These are phyloP conservation scores for Zygotorulaspora florentina DNA, from an alignment of 805 yeast genomes.

Conservation along the genomic window DNA sequence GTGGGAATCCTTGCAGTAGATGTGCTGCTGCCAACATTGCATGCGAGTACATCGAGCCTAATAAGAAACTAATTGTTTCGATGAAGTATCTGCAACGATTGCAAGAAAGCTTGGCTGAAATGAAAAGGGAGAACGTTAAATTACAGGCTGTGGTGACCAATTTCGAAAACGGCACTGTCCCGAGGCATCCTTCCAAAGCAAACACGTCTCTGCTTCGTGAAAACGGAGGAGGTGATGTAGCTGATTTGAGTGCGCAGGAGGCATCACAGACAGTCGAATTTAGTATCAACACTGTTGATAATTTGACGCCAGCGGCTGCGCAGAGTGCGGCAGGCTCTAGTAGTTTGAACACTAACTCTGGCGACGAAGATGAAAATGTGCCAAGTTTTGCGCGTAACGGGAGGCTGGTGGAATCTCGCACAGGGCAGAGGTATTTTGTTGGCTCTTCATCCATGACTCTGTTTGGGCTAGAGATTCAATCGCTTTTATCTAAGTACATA, in stretches of 20 bases:
- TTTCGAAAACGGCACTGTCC: background rate
- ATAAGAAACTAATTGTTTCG: slow-evolving; percentile 67
- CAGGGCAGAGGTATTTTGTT: slow-evolving; percentile 71
- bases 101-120: slow-evolving; percentile 61
- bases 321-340: background rate
- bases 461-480: slow-evolving; percentile 73
- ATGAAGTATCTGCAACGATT: slow-evolving; percentile 62
- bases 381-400: slow-evolving; percentile 71
- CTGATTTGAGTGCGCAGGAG: background rate
- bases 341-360: background rate
- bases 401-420: slow-evolving; percentile 64
- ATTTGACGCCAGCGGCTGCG: background rate
- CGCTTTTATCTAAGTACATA: slow-evolving; percentile 45
- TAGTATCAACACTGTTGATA: slow-evolving; percentile 11
- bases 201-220: background rate
- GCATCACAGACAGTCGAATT: slow-evolving; percentile 1
- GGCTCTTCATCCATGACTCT: slow-evolving; percentile 82
- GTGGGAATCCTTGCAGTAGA: slow-evolving; percentile 67
- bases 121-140: slow-evolving; percentile 62
- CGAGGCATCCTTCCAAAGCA: background rate
- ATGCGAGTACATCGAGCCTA: slow-evolving; percentile 71
- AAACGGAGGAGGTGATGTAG: background rate
- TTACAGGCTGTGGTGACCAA: slow-evolving; percentile 38
- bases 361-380: slow-evolving; percentile 47
- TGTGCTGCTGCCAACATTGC: slow-evolving; percentile 51